Conservation (phyloP, 306 rosid genomes). For the Sechiopsis laciniata region DNA sequence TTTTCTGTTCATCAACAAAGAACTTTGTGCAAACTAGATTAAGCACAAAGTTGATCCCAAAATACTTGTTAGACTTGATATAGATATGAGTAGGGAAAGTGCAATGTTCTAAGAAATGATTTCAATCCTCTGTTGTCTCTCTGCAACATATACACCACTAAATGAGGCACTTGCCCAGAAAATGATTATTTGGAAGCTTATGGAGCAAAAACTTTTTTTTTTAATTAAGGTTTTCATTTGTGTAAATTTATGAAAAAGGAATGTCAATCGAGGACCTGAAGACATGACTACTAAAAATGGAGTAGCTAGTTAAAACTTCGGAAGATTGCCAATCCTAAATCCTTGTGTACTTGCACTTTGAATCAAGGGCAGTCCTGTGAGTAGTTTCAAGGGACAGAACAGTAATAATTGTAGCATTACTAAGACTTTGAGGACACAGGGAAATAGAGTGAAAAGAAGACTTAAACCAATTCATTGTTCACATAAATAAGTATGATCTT, state of each 20-base stretch:
- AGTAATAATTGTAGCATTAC: not conserved
- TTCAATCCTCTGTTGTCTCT: not conserved
- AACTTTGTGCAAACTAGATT: not conserved
- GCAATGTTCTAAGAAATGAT: not conserved
- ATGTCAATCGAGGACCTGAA: not conserved
- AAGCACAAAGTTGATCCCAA: not conserved
- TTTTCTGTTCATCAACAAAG: not conserved
- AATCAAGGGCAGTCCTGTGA: not conserved
- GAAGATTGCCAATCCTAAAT: not conserved
- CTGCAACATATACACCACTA: not conserved
- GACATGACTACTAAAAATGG: not conserved
- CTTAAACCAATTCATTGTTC: not conserved
- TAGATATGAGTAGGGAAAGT: not conserved
- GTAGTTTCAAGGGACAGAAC: not conserved
- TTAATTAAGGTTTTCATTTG: not conserved
- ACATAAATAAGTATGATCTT: not conserved
- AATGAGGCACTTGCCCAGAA: not conserved
- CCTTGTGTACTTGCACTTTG: not conserved
- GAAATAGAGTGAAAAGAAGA: slow-evolving; percentile 9
- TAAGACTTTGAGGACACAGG: not conserved
- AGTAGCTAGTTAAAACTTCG: not conserved
- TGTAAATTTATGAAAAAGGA: not conserved
- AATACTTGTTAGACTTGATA: not conserved
- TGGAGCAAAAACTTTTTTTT: not conserved
- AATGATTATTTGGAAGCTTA: not conserved